phyloP scores from a whole-genome alignment of 441 rosid species.

The Jatropha multifida region DNA sequence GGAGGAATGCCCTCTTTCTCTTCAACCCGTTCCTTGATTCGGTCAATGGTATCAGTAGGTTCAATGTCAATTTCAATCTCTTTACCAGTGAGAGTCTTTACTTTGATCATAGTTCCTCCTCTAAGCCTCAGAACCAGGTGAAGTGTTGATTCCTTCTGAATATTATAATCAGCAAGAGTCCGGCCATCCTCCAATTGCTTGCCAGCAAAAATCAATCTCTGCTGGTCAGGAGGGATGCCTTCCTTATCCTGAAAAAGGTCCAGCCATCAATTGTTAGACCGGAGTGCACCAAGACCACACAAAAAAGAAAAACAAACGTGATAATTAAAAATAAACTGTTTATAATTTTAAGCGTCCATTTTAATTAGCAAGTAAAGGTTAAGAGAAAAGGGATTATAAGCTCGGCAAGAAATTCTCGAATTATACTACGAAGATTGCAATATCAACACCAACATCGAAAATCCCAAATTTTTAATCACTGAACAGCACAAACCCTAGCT shows the following conservation, averaged over 20 bases:
- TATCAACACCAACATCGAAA: background rate
- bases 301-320: background rate
- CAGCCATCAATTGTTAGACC: slow-evolving; percentile 6
- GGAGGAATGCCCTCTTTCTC: slow-evolving; percentile 99
- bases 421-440: no score
- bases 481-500: background rate
- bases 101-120: slow-evolving; percentile 97
- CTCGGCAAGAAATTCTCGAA: no score
- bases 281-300: background rate
- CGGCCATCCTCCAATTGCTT: slow-evolving; percentile 94
- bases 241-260: slow-evolving; percentile 68
- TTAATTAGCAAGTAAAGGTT: no score
- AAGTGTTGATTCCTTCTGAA: slow-evolving; percentile 91
- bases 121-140: slow-evolving; percentile 89
- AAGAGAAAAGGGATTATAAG: no score
- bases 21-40: slow-evolving; percentile 96
- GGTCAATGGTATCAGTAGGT: slow-evolving; percentile 86
- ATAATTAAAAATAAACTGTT: no score
- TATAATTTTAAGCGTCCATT: no score
- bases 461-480: background rate
- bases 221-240: slow-evolving; percentile 92
- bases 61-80: slow-evolving; percentile 95
- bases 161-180: slow-evolving; percentile 84
- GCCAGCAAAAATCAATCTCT: slow-evolving; percentile 87
- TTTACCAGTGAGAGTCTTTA: slow-evolving; percentile 91